Percentiles rank a stretch among this genome's conserved stretches.
phyloP scores from a whole-genome alignment of 768 basidiomycete species.

The Dioszegia hungarica region DNA sequence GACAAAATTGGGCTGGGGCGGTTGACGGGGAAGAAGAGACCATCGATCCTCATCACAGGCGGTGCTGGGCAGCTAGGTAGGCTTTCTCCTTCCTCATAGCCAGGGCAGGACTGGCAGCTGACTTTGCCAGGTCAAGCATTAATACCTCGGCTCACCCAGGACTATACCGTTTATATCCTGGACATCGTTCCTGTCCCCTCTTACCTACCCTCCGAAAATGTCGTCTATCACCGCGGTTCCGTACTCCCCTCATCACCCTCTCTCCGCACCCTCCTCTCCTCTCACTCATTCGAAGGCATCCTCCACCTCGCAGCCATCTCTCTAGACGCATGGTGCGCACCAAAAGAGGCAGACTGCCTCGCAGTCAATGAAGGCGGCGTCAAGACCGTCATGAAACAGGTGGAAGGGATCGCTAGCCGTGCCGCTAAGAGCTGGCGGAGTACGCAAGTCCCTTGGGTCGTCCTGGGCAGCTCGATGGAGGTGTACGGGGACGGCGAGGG shows the following conservation, averaged over 20 bases:
- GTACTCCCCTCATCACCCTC: slow-evolving; percentile 16
- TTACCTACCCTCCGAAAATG: slow-evolving; percentile 9
- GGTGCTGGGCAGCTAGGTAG: slow-evolving; percentile 37
- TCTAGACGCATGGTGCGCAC: slow-evolving; percentile 31
- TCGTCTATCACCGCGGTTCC: slow-evolving; percentile 25
- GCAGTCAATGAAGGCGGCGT: slow-evolving; percentile 57
- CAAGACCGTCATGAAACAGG: slow-evolving; percentile 15
- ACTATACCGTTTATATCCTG: slow-evolving; percentile 28
- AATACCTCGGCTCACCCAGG: slow-evolving; percentile 22
- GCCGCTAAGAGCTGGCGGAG: slow-evolving; percentile 6
- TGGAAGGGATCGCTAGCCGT: slow-evolving; percentile 8
- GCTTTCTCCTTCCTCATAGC: not conserved
- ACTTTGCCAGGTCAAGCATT: slow-evolving; percentile 26
- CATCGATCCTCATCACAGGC: slow-evolving; percentile 33
- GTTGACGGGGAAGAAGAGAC: slow-evolving; percentile 13
- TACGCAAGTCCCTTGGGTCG: slow-evolving; percentile 37
- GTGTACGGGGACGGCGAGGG: slow-evolving; percentile 33
- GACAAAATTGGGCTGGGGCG: slow-evolving; percentile 3
- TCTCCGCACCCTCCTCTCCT: slow-evolving; percentile 18
- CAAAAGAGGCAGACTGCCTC: slow-evolving; percentile 32
- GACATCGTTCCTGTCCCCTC: slow-evolving; percentile 27
- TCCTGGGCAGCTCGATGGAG: slow-evolving; percentile 38
- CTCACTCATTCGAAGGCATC: slow-evolving; percentile 27
- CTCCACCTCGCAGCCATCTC: slow-evolving; percentile 39
- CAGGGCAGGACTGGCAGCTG: not conserved